Evolutionary conservation across 2,329 filamentous ascomycete species (phyloP).

Genomic region (Scytalidium lignicola): DNA sequence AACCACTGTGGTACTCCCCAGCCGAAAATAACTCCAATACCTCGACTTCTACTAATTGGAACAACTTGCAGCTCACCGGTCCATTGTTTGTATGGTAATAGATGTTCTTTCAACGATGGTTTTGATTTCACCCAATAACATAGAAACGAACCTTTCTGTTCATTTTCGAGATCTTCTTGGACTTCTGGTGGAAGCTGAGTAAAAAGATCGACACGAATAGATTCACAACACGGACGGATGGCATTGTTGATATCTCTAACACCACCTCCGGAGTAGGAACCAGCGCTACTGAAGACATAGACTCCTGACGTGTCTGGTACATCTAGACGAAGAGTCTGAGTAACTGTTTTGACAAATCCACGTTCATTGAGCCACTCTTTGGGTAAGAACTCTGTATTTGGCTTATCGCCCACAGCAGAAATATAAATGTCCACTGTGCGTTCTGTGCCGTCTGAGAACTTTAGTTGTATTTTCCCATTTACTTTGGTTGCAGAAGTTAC

Average conservation of each 20-base stretch:
- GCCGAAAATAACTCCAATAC: conserved; percentile 32
- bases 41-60: conserved; percentile 32
- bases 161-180: conserved; percentile 1
- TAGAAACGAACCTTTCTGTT: not conserved
- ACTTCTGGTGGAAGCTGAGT: not conserved
- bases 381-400: conserved; percentile 42
- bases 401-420: conserved; percentile 35
- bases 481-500: conserved; percentile 28
- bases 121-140: not conserved
- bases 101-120: conserved; percentile 21
- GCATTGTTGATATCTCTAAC: conserved; percentile 34
- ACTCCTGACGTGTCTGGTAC: conserved; percentile 26
- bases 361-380: conserved; percentile 36
- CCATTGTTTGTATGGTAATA: conserved; percentile 26
- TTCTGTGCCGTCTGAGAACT: conserved; percentile 38
- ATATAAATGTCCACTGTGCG: conserved; percentile 41
- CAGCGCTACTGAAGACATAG: conserved; percentile 43
- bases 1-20: conserved; percentile 31
- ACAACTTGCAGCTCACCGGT: conserved; percentile 31
- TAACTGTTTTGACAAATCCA: conserved; percentile 44
- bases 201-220: conserved; percentile 41
- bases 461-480: conserved; percentile 30
- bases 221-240: conserved; percentile 35
- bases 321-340: conserved; percentile 35
- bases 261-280: conserved; percentile 34